Conservation (phyloP, 1,284 basidiomycete species). For the Neonothopanus nambi region DNA sequence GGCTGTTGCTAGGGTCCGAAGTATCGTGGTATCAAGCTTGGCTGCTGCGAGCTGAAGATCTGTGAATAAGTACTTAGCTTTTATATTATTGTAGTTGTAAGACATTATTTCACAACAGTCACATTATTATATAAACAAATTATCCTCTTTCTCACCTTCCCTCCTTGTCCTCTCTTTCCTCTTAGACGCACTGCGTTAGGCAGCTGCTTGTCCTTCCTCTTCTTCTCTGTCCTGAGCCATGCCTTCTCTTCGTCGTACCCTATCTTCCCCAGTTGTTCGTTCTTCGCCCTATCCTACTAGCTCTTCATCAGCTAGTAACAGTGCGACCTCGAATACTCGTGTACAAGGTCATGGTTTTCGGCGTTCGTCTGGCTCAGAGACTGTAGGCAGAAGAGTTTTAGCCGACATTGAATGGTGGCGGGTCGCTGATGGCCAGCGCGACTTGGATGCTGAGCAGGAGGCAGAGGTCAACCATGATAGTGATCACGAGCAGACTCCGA, state of each 20-base stretch:
- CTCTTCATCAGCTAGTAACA: conserved; percentile 31
- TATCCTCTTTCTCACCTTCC: conserved; percentile 9
- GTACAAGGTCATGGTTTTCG: conserved; percentile 47
- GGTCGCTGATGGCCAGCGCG: conserved; percentile 68
- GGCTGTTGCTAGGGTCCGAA: conserved; percentile 3
- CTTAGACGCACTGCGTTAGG: conserved; percentile 13
- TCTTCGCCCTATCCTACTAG: conserved; percentile 59
- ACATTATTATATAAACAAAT: conserved; percentile 6
- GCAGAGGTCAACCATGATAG: conserved; percentile 33
- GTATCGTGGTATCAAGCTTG: too few relatives aligned
- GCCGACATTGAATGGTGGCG: conserved; percentile 86
- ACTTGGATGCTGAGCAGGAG: conserved; percentile 43
- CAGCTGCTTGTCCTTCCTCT: conserved; percentile 6
- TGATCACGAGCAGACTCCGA: conserved; percentile 23
- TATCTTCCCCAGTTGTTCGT: conserved; percentile 64
- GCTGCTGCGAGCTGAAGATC: too few relatives aligned
- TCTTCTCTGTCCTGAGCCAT: conserved; percentile 38
- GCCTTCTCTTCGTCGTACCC: conserved; percentile 76
- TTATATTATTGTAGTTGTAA: background rate
- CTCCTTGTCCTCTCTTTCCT: conserved; percentile 5
- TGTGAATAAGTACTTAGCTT: background rate
- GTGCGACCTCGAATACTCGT: conserved; percentile 28
- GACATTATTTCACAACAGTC: background rate
- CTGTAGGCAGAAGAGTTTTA: conserved; percentile 62
- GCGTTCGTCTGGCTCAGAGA: conserved; percentile 67